phyloP scores from a whole-genome alignment of 2,329 filamentous ascomycete genomes.

The Polytolypa hystricis region DNA sequence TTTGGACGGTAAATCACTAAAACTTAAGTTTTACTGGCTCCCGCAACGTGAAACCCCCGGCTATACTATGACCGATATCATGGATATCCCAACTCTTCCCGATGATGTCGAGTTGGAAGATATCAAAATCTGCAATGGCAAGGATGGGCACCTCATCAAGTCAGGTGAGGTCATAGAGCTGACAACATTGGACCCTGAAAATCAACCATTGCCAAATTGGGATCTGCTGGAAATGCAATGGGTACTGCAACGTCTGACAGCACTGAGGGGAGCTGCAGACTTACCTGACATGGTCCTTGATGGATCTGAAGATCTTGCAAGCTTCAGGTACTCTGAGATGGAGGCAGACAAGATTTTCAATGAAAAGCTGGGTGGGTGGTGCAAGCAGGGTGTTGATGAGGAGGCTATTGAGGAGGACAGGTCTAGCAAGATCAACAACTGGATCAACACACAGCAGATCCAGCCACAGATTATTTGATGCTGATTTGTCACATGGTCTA shows the following conservation, averaged over 20 bases:
- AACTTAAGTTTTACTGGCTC: conserved; percentile 1
- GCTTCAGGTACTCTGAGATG: not conserved
- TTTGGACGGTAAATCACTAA: not conserved
- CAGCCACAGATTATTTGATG: too few relatives aligned
- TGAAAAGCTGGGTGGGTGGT: not conserved
- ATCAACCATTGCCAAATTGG: not conserved
- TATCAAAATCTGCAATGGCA: not conserved
- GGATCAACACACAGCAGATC: not conserved
- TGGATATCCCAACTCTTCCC: not conserved
- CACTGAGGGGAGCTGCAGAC: not conserved
- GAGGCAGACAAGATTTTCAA: conserved; percentile 1
- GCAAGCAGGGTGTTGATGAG: not conserved
- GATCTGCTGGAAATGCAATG: not conserved
- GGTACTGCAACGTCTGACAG: conserved; percentile 1
- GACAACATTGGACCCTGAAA: not conserved
- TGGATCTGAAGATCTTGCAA: not conserved
- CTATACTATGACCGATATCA: not conserved
- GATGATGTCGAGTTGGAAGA: not conserved
- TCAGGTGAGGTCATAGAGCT: conserved; percentile 2
- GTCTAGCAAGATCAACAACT: not conserved
- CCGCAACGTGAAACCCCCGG: not conserved
- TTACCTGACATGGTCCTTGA: not conserved
- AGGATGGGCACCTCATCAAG: not conserved
- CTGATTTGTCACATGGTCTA: too few relatives aligned
- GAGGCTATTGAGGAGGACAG: not conserved